Percentiles rank a stretch among this genome's conserved stretches.
phyloP scores from a whole-genome alignment of 108 stramenopile species.

The Nitzschia sp. region DNA sequence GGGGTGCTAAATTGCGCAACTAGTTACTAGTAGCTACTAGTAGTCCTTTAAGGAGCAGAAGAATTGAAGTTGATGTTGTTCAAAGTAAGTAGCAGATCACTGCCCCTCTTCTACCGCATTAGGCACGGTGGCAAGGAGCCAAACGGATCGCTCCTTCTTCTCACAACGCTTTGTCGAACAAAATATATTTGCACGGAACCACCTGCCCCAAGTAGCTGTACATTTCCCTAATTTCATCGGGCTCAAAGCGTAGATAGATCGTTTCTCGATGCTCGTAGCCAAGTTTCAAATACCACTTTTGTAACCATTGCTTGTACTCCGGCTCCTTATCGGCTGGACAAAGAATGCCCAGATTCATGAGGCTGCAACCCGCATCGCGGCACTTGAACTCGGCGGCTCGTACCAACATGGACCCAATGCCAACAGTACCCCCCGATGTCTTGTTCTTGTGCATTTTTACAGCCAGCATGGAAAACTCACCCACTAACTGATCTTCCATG shows the following conservation, averaged over 20 bases:
- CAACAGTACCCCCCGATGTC: background rate
- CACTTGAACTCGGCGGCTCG: background rate
- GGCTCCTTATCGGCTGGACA: background rate
- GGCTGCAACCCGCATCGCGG: background rate
- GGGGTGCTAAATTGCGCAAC: too few relatives aligned
- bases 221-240: background rate
- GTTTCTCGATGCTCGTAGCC: background rate
- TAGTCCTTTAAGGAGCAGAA: too few relatives aligned
- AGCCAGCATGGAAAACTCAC: background rate
- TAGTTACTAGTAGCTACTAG: too few relatives aligned
- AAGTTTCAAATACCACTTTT: background rate
- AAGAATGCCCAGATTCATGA: background rate
- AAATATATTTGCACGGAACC: background rate
- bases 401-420: background rate
- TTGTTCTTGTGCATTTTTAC: background rate
- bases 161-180: background rate
- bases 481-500: background rate
- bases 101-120: too few relatives aligned
- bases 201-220: background rate
- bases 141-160: too few relatives aligned
- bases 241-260: background rate
- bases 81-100: too few relatives aligned
- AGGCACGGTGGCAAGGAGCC: too few relatives aligned
- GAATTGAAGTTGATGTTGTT: too few relatives aligned
- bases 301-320: background rate